Evolutionary conservation across 441 rosid species (phyloP).

Genomic region (Geranium incanum): DNA sequence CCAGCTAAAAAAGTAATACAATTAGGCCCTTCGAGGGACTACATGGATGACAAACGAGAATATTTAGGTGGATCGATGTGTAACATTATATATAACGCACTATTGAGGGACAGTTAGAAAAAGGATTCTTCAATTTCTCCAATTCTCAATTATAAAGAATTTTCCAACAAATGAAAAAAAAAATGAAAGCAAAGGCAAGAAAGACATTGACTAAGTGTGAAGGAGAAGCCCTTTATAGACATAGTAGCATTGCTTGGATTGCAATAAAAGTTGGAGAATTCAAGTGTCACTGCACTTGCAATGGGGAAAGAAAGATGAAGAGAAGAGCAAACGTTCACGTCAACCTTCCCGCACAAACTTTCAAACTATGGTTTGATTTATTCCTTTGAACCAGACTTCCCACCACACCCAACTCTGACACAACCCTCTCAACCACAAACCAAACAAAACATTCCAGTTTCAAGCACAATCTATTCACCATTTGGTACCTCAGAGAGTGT

Average conservation of each 20-base stretch:
- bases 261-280: constrained; percentile 53
- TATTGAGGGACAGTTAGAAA: too few species aligned
- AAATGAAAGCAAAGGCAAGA: too few species aligned
- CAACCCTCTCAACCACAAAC: constrained; percentile 49
- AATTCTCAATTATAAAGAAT: too few species aligned
- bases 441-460: constrained; percentile 12
- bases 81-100: too few species aligned
- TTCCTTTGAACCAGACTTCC: constrained; percentile 36
- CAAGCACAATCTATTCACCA: neutral
- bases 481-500: neutral
- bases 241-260: constrained; percentile 56
- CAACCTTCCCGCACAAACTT: constrained; percentile 37
- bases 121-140: too few species aligned
- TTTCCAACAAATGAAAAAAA: too few species aligned
- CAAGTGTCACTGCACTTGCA: constrained; percentile 7
- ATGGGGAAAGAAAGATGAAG: constrained; percentile 8
- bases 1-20: too few species aligned
- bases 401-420: constrained; percentile 80
- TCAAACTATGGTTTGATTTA: constrained; percentile 19
- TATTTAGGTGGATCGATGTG: too few species aligned
- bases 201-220: too few species aligned
- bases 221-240: too few species aligned
- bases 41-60: too few species aligned
- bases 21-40: too few species aligned
- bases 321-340: constrained; percentile 55